Percentiles rank a stretch among this genome's conserved stretches.
Evolutionary conservation across 1,284 basidiomycete genomes (phyloP).

Genomic region (Cutaneotrichosporon curvatum): DNA sequence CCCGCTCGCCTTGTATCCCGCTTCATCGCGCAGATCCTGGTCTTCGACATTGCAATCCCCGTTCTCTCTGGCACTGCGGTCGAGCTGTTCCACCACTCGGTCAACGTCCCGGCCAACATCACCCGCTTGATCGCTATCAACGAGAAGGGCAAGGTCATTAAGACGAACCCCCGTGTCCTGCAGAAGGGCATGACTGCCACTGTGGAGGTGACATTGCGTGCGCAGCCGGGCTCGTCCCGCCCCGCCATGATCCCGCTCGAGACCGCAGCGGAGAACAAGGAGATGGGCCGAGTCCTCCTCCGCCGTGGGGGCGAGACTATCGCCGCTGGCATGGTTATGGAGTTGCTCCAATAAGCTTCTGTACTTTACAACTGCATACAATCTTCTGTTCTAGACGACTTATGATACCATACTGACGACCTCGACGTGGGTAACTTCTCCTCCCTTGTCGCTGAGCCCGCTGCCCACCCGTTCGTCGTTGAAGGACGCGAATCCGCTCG

Average conservation of each 20-base stretch:
- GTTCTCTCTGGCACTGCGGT: conserved; percentile 82
- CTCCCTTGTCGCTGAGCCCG: no score
- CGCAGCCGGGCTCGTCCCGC: conserved; percentile 48
- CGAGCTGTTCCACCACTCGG: conserved; percentile 90
- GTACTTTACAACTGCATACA: not conserved
- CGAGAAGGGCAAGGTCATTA: conserved; percentile 72
- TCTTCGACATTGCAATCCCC: conserved; percentile 87
- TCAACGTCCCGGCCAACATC: conserved; percentile 81
- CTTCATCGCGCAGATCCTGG: conserved; percentile 81
- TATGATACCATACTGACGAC: no score
- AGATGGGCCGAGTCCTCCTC: conserved; percentile 88
- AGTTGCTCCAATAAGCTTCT: conserved; percentile 1
- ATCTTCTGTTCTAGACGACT: no score
- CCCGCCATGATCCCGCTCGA: conserved; percentile 71
- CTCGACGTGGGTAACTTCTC: no score
- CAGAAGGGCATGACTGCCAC: conserved; percentile 75
- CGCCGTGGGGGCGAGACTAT: conserved; percentile 88
- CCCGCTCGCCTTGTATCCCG: conserved; percentile 64
- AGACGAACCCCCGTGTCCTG: conserved; percentile 76
- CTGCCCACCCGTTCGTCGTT: not conserved
- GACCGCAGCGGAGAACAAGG: conserved; percentile 81
- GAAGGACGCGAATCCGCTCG: conserved; percentile 3
- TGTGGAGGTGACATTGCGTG: conserved; percentile 69
- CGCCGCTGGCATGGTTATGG: conserved; percentile 61
- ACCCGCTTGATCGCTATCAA: conserved; percentile 68